Evolutionary conservation across 75 land plant genomes (phyloP), one percentile per base, ranked within the genome.

Genomic region (Pinus albicaulis): DNA sequence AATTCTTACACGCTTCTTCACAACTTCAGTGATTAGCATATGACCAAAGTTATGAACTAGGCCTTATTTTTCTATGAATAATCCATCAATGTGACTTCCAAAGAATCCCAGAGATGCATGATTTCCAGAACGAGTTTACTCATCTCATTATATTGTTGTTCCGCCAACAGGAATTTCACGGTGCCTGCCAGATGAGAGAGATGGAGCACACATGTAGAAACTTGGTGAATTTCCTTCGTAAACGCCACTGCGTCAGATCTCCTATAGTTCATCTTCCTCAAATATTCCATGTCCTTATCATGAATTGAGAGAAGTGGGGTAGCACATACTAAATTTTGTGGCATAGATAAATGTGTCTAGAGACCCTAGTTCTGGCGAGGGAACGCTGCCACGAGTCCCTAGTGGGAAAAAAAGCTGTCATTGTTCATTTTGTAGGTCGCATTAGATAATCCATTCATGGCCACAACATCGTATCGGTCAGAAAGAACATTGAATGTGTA

Each of bases 331-430:
- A 82, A 86, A 12, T 80, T 80, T 72, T 31, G 73, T 0, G 91
- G 86, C 5, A 82, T 38, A 0, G 77, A 76, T 41, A 88, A 86
- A 25, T 91, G 87, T 4, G 78, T 72, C 63, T 88, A 88, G 16
- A 91, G 75, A 19, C 91, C 91, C 0, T 89, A 83, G 55, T 91
- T 90, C 74, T 91, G 93, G 64, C 89, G 88, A 1, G 90, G 90
- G 4, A 91, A 86, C 1, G 91, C 91, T 10, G 90, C 93, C 25
- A 91, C 89, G 20, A 91, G 78, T 6, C 84, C 74, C 90, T 89
- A 91, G 85, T 81, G 81, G 7, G 74, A 80, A 57, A 91, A 89
- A 23, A 86, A 57, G 23, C 86, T 75, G 3, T 86, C 82, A 16
- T 73, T 61, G 52, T 60, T 88, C 89, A 91, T 89, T 13, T 85